A percentile compares a stretch with the other conserved stretches of the same genome.
Evolutionary conservation across 1,139 yeast genomes (phyloP).

Genomic region (Saccharomycopsis hybrid): DNA sequence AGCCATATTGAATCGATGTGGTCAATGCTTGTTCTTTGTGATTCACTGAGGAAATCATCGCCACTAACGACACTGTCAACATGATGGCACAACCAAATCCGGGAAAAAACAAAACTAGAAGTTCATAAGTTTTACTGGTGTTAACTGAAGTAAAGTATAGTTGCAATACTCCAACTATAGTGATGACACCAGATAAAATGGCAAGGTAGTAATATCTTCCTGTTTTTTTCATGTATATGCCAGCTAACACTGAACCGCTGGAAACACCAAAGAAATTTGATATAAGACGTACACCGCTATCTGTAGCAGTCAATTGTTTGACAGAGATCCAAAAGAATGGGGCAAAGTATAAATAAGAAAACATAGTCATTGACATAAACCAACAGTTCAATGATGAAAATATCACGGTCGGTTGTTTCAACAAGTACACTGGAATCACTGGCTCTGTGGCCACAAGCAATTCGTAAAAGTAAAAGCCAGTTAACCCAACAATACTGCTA

Average conservation of each 20-base stretch:
- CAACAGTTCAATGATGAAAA: constrained; percentile 64
- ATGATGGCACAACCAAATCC: constrained; percentile 57
- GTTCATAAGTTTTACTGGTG: constrained; percentile 5
- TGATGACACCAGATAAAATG: constrained; percentile 37
- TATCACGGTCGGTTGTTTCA: constrained; percentile 51
- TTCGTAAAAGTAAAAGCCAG: constrained; percentile 46
- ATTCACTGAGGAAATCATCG: constrained; percentile 61
- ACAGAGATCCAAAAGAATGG: constrained; percentile 63
- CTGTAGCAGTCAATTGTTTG: constrained; percentile 46
- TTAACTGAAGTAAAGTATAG: constrained; percentile 26
- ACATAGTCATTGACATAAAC: constrained; percentile 53
- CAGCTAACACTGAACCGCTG: constrained; percentile 62
- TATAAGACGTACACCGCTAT: constrained; percentile 55
- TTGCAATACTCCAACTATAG: constrained; percentile 41
- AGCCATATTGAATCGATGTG: constrained; percentile 70
- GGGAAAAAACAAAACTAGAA: constrained; percentile 35
- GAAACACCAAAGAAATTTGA: constrained; percentile 69
- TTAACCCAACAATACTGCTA: constrained; percentile 27
- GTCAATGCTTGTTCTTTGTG: constrained; percentile 61
- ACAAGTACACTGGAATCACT: constrained; percentile 52
- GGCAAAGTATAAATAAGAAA: constrained; percentile 50
- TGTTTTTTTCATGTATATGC: constrained; percentile 59
- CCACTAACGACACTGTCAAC: constrained; percentile 59
- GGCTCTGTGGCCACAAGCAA: constrained; percentile 55
- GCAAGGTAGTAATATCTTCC: constrained; percentile 58